Percentiles rank a stretch among this genome's conserved stretches.
These are phyloP conservation scores for Hypoxylon sp. DNA, from an alignment of 2,329 filamentous ascomycete species.

Conservation along the genomic window DNA sequence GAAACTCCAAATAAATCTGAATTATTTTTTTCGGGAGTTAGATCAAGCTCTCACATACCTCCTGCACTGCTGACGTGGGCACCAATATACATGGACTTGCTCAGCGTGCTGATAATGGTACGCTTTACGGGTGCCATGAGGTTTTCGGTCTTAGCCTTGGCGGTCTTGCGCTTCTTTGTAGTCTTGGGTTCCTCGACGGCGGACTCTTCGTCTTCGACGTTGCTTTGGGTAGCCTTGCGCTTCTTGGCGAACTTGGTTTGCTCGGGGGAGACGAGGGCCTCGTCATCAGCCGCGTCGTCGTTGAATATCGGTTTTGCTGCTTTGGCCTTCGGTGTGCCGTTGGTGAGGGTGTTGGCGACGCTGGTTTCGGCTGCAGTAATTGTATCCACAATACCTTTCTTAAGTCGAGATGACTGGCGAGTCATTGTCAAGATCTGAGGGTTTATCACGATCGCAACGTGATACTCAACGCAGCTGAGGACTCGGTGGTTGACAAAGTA, in stretches of 20 bases:
- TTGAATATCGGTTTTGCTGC: slow-evolving; percentile 39
- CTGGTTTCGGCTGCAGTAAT: slow-evolving; percentile 40
- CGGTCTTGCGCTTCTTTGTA: slow-evolving; percentile 58
- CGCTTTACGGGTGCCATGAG: slow-evolving; percentile 74
- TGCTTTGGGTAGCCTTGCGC: slow-evolving; percentile 48
- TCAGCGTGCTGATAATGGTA: slow-evolving; percentile 72
- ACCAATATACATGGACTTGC: slow-evolving; percentile 82
- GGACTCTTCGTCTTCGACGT: slow-evolving; percentile 39
- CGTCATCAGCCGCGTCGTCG: slow-evolving; percentile 37
- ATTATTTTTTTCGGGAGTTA: background rate
- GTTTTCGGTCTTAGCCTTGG: slow-evolving; percentile 56
- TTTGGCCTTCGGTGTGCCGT: slow-evolving; percentile 35
- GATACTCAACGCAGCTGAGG: slow-evolving; percentile 5
- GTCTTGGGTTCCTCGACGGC: slow-evolving; percentile 32
- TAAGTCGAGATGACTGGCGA: slow-evolving; percentile 36
- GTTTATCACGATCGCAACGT: background rate
- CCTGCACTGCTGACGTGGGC: slow-evolving; percentile 93
- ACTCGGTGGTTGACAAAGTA: background rate
- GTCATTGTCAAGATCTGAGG: slow-evolving; percentile 32
- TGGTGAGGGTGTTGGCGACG: slow-evolving; percentile 37
- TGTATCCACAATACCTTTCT: slow-evolving; percentile 32
- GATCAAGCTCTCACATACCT: slow-evolving; percentile 67
- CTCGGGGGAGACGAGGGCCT: slow-evolving; percentile 6
- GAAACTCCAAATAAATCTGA: background rate
- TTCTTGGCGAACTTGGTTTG: slow-evolving; percentile 43